phyloP scores from a whole-genome alignment of 2,329 filamentous ascomycete genomes.

The Venturia pyrina region DNA sequence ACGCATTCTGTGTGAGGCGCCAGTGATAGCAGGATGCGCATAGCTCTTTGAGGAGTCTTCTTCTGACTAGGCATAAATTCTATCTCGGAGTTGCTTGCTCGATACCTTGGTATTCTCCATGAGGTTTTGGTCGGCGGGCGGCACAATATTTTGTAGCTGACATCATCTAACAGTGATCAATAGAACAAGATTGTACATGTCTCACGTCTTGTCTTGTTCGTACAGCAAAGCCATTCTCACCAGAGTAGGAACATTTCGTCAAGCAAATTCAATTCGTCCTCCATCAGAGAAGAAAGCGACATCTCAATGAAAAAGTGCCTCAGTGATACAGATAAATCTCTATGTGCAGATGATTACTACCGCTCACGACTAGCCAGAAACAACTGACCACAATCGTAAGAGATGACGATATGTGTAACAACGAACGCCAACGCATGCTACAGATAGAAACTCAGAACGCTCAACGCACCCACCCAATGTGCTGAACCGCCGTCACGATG shows the following conservation, averaged over 20 bases:
- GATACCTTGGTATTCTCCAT: too few relatives aligned
- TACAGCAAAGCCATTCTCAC: too few relatives aligned
- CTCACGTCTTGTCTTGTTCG: too few relatives aligned
- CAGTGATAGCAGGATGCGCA: background rate
- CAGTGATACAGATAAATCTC: background rate
- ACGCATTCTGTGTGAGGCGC: constrained; percentile 39
- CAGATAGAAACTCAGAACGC: background rate
- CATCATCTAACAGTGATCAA: too few relatives aligned
- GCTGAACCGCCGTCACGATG: background rate
- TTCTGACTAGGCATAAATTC: background rate
- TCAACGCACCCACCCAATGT: background rate
- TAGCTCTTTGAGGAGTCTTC: background rate
- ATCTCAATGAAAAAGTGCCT: too few relatives aligned
- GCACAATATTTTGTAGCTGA: too few relatives aligned
- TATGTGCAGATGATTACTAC: background rate
- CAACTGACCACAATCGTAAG: background rate
- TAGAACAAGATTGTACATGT: too few relatives aligned
- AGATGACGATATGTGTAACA: background rate
- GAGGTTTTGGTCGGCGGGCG: too few relatives aligned
- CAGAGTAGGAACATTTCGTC: too few relatives aligned
- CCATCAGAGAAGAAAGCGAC: too few relatives aligned
- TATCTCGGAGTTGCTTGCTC: background rate
- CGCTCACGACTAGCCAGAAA: background rate
- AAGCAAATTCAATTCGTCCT: too few relatives aligned
- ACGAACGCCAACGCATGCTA: background rate